These are phyloP conservation scores for Suillus subaureus DNA, from an alignment of 768 basidiomycete genomes.

Conservation along the genomic window DNA sequence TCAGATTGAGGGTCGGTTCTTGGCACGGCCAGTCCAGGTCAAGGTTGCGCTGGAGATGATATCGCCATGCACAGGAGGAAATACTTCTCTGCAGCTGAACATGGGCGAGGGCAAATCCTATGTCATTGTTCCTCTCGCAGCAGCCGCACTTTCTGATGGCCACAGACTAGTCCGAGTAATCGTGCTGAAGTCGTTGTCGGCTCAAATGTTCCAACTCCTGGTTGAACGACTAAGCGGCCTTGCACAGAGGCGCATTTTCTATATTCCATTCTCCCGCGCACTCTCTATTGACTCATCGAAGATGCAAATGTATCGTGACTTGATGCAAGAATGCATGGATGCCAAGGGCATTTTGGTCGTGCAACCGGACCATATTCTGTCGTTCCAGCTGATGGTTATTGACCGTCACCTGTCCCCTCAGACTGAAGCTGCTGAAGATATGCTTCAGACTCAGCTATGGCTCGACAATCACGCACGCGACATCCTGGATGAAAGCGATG, in stretches of 20 bases:
- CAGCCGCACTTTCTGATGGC: conserved; percentile 40
- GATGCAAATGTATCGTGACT: conserved; percentile 24
- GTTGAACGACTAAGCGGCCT: conserved; percentile 46
- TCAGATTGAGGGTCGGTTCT: conserved; percentile 49
- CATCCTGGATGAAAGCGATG: not conserved
- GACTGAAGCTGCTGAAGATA: conserved; percentile 10
- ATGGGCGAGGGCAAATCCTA: conserved; percentile 63
- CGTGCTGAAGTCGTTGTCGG: conserved; percentile 48
- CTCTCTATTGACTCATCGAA: conserved; percentile 23
- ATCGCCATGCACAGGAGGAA: conserved; percentile 35
- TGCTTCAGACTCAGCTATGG: conserved; percentile 25
- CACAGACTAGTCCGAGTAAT: conserved; percentile 48
- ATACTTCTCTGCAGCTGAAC: conserved; percentile 52
- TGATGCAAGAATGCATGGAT: conserved; percentile 42
- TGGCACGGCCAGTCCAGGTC: conserved; percentile 45
- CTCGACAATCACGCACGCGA: not conserved
- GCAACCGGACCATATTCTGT: conserved; percentile 59
- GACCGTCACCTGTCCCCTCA: conserved; percentile 35
- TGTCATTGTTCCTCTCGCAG: conserved; percentile 44
- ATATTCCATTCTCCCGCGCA: conserved; percentile 53
- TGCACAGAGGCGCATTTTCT: conserved; percentile 48
- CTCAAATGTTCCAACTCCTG: conserved; percentile 52
- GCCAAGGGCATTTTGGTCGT: conserved; percentile 46
- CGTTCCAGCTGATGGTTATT: conserved; percentile 49
- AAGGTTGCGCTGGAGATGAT: conserved; percentile 51